Base-by-base conservation (phyloP, 176 grass and related monocot species). In the Alopecurus myosuroides region DNA sequence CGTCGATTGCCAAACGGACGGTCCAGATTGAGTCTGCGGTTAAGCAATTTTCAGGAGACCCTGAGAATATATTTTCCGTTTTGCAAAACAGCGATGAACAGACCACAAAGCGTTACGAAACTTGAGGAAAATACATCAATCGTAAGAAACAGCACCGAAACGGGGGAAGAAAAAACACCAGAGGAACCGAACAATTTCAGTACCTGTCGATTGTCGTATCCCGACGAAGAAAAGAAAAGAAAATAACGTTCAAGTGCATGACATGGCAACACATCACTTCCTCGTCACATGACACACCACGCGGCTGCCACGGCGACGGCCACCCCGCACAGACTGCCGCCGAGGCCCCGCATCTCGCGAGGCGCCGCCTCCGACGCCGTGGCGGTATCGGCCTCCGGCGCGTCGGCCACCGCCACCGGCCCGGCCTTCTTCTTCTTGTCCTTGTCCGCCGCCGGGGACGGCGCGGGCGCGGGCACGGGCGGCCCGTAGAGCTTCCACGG, bases 341-440 rank as follows among this genome's bases (percentile, higher is more conserved):
- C 61, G 31, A 40, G 55, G 12, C 68, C 72, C 7, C 58, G 70
- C 61, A 28, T 22, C 19, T 23, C 81, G 20, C 48, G 56, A 19
- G 40, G 66, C 51, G 78, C 42, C 5, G 86, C 79, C 18, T 25
- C 82, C 49, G 88, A 83, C 25, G 90, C 63, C 13, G 75, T 86
- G 62, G 68, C 78, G 0, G 86, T 30, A 9, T 48, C 84, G 7
- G 51, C 69, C 9, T 11, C 84, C 37, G 97, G 96, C 35, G 73
- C 42, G 2, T 90, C 88, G 0, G 88, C 88, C 26, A 45, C 48
- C 4, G 69, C 67, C 8, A 28, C 75, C 6, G 86, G n/a, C 37
- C 53, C 46, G 11, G 79, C 77, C 77, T 98, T 98, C 62, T 98
- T 98, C 62, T 86, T 76, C 89, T 93, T 95, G 79, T 82, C 88